A percentile compares a stretch with the other conserved stretches of the same genome.
Conservation (phyloP, 768 basidiomycete genomes). For the Hypholoma fasciculare region DNA sequence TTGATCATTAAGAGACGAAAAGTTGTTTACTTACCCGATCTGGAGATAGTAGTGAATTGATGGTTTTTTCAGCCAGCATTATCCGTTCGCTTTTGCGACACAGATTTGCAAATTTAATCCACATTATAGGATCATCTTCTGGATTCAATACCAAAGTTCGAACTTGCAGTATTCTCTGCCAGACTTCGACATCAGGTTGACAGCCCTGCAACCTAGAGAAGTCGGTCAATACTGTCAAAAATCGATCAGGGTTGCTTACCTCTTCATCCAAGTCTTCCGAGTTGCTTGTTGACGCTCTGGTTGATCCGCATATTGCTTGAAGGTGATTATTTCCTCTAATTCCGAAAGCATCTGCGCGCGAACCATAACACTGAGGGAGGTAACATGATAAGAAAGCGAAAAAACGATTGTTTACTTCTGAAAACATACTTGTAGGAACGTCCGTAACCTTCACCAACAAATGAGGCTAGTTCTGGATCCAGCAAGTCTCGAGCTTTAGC, state of each 20-base stretch:
- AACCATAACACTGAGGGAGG: constrained; percentile 75
- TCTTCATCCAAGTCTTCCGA: constrained; percentile 96
- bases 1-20: no score
- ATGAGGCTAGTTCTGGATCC: constrained; percentile 86
- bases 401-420: no score
- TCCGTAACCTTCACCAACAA: constrained; percentile 96
- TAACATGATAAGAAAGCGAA: background rate
- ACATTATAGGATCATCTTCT: constrained; percentile 93
- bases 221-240: background rate
- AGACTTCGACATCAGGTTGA: constrained; percentile 97
- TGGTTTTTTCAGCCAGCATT: constrained; percentile 94
- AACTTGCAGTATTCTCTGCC: constrained; percentile 97
- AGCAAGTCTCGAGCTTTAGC: constrained; percentile 90
- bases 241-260: constrained; percentile 44
- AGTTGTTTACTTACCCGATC: constrained; percentile 48
- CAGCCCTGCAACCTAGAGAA: constrained; percentile 81
- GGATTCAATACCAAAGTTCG: constrained; percentile 91
- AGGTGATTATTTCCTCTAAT: constrained; percentile 94
- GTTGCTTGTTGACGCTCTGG: constrained; percentile 89
- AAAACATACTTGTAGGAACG: constrained; percentile 85
- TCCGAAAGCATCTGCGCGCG: constrained; percentile 98
- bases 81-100: constrained; percentile 95
- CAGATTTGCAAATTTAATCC: constrained; percentile 98
- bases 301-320: constrained; percentile 93
- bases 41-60: constrained; percentile 85